A percentile compares a stretch with the other conserved stretches of the same genome.
phyloP scores from a whole-genome alignment of 768 basidiomycete species.

The Strobilomyces echinocephalus region DNA sequence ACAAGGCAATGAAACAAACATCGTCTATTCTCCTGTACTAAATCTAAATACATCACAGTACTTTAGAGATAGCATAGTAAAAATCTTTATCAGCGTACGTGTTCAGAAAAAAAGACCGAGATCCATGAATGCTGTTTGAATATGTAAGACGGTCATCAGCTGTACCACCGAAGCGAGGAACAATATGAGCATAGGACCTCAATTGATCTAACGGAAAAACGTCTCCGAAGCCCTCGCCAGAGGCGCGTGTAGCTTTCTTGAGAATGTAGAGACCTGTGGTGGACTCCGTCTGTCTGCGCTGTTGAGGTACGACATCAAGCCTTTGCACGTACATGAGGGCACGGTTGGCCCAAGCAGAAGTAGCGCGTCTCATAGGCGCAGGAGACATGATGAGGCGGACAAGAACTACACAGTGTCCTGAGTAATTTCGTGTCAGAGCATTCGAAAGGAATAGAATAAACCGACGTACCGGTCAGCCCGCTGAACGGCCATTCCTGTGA shows the following conservation, averaged over 20 bases:
- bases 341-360: not conserved
- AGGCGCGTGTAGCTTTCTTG: not conserved
- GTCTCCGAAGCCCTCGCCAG: not conserved
- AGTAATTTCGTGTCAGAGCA: not conserved
- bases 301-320: not conserved
- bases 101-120: not conserved
- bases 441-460: not conserved
- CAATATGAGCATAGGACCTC: not conserved
- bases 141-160: not conserved
- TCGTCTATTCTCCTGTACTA: too few species aligned
- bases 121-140: not conserved
- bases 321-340: not conserved
- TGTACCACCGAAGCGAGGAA: not conserved
- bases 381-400: not conserved
- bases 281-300: not conserved
- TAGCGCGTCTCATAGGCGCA: not conserved
- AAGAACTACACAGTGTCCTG: not conserved
- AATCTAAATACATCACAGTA: not conserved
- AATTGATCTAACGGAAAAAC: not conserved
- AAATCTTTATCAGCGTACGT: not conserved
- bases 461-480: not conserved
- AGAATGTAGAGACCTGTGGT: not conserved
- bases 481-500: too few species aligned
- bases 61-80: not conserved
- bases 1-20: too few species aligned